phyloP scores from a whole-genome alignment of 202 grass and related monocot genomes.

The Zoysia matrella region DNA sequence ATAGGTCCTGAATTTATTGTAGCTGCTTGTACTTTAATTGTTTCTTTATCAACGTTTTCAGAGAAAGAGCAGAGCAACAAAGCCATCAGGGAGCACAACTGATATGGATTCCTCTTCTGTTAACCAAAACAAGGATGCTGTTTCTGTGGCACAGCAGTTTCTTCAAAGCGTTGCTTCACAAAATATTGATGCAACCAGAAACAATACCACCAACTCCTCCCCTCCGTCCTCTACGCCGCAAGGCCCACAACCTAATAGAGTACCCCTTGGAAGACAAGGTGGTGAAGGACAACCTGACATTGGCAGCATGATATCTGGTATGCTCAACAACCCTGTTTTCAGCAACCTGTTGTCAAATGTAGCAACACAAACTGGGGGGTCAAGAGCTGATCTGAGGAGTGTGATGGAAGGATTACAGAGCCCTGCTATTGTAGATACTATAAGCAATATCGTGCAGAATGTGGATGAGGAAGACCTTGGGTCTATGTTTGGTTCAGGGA shows the following conservation, averaged over 20 bases:
- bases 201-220: slow-evolving; percentile 6
- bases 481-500: slow-evolving; percentile 46
- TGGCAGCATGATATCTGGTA: slow-evolving; percentile 73
- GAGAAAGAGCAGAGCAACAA: slow-evolving; percentile 47
- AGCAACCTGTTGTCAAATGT: slow-evolving; percentile 73
- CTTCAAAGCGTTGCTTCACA: slow-evolving; percentile 62
- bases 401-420: slow-evolving; percentile 81
- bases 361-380: slow-evolving; percentile 71
- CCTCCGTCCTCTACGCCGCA: slow-evolving; percentile 19
- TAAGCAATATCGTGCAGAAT: slow-evolving; percentile 75
- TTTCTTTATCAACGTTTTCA: slow-evolving; percentile 37
- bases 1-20: slow-evolving; percentile 6
- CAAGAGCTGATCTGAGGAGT: slow-evolving; percentile 60
- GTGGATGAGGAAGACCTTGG: slow-evolving; percentile 59
- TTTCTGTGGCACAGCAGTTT: slow-evolving; percentile 62
- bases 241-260: slow-evolving; percentile 30
- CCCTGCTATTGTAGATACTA: slow-evolving; percentile 65
- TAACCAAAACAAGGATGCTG: slow-evolving; percentile 50
- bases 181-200: slow-evolving; percentile 33
- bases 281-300: slow-evolving; percentile 58
- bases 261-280: slow-evolving; percentile 49
- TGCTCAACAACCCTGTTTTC: slow-evolving; percentile 71
- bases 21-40: slow-evolving; percentile 10
- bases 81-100: slow-evolving; percentile 33
- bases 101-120: slow-evolving; percentile 40